Evolutionary conservation across 1,284 basidiomycete genomes (phyloP).

Genomic region (Thelephora terrestris): DNA sequence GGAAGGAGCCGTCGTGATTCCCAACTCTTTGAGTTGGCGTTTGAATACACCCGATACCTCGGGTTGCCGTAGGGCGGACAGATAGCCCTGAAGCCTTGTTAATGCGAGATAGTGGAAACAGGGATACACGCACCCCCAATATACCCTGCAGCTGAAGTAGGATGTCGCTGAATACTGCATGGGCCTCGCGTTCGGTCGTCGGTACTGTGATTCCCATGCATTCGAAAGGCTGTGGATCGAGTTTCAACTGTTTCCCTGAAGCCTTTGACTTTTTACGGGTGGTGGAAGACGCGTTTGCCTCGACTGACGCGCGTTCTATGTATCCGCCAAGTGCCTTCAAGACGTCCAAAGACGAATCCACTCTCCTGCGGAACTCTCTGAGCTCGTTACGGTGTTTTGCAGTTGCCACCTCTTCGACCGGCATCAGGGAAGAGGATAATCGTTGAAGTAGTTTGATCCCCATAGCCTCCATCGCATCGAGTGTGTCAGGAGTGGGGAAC

Average conservation of each 20-base stretch:
- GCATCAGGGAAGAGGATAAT: too few species aligned
- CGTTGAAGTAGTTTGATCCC: too few species aligned
- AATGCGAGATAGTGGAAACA: background rate
- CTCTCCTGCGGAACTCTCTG: too few species aligned
- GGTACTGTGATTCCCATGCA: constrained; percentile 20
- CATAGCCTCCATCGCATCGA: too few species aligned
- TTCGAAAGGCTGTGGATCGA: constrained; percentile 20
- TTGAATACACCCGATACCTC: constrained; percentile 10
- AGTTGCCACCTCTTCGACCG: too few species aligned
- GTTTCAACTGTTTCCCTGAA: background rate
- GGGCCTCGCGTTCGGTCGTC: constrained; percentile 14
- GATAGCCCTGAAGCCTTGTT: constrained; percentile 11
- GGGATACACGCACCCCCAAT: constrained; percentile 18
- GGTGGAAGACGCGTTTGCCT: too few species aligned
- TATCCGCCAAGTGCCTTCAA: too few species aligned
- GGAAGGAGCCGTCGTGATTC: constrained; percentile 14
- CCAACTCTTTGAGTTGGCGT: constrained; percentile 7
- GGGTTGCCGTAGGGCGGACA: constrained; percentile 15
- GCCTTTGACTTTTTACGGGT: too few species aligned
- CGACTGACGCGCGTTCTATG: too few species aligned
- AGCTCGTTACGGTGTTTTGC: too few species aligned
- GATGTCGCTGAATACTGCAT: constrained; percentile 13
- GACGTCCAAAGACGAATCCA: too few species aligned
- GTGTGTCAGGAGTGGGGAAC: too few species aligned
- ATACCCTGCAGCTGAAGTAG: constrained; percentile 15